A percentile compares a stretch with the other conserved stretches of the same genome.
These are phyloP conservation scores for Sporothrix pseudoabietina DNA, from an alignment of 2,329 filamentous ascomycete species.

Conservation along the genomic window DNA sequence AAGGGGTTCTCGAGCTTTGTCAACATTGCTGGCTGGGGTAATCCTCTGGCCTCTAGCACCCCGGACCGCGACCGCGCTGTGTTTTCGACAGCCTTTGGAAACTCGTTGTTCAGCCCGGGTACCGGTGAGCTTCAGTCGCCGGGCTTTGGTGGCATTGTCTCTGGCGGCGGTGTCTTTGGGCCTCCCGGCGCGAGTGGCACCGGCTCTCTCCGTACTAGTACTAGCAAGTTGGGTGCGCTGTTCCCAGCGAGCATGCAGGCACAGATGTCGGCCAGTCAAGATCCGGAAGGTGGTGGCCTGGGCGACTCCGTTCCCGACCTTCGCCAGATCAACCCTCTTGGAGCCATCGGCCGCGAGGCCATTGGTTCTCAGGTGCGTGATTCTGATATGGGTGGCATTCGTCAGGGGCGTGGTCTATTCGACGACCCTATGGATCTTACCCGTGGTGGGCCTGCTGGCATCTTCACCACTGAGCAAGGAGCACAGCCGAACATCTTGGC, in stretches of 20 bases:
- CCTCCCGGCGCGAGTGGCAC: constrained; percentile 52
- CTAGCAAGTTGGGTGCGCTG: constrained; percentile 81
- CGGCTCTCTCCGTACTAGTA: constrained; percentile 67
- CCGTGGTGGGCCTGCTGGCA: constrained; percentile 9
- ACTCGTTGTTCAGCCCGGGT: constrained; percentile 75
- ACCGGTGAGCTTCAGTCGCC: constrained; percentile 74
- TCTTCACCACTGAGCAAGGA: constrained; percentile 31
- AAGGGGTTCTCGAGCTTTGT: constrained; percentile 69
- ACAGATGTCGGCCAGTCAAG: constrained; percentile 66
- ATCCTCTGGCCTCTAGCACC: constrained; percentile 62
- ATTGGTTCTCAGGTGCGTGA: constrained; percentile 59
- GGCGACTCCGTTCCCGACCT: constrained; percentile 62
- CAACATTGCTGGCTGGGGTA: constrained; percentile 64
- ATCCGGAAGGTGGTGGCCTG: constrained; percentile 63
- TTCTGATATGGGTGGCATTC: constrained; percentile 58
- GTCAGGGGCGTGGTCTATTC: constrained; percentile 44
- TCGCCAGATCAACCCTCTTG: constrained; percentile 63
- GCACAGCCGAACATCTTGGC: constrained; percentile 39
- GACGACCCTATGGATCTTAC: constrained; percentile 34
- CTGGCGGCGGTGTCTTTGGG: constrained; percentile 32
- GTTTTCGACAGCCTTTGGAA: constrained; percentile 68
- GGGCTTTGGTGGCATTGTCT: constrained; percentile 61
- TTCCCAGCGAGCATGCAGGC: constrained; percentile 90
- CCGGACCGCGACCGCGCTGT: constrained; percentile 65
- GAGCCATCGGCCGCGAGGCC: constrained; percentile 65